Evolutionary conservation across 2,329 filamentous ascomycete genomes (phyloP), one percentile per base, ranked within the genome.

Genomic region (Pseudofabraea citricarpa): DNA sequence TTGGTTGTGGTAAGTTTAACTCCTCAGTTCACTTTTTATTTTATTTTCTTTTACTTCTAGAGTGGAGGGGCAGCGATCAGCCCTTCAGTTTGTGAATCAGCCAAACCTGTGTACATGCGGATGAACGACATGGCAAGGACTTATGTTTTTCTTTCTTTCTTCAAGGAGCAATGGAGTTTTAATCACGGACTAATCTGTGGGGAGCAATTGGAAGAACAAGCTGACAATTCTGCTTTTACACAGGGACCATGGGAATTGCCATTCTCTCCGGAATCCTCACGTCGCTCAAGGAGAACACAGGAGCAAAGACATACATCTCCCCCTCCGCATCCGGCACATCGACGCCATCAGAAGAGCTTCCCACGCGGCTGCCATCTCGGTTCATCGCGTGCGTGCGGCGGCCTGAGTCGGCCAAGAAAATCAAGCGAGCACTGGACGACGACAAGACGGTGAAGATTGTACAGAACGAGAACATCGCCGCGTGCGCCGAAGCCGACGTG

Each of bases 181-280:
- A n/a, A n/a, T n/a, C n/a, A n/a, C n/a, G n/a, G n/a, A n/a, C n/a
- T n/a, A n/a, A n/a, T n/a, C n/a, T n/a, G n/a, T n/a, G n/a, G n/a
- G n/a, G n/a, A n/a, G n/a, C n/a, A n/a, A n/a, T n/a, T n/a, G n/a
- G n/a, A n/a, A n/a, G n/a, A n/a, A n/a, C n/a, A n/a, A n/a, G n/a
- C n/a, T 23, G 10, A 19, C 10, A 21, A 46, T 13, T 33, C 27
- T 13, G n/a, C n/a, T n/a, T n/a, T n/a, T n/a, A n/a, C n/a, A n/a
- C n/a, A 90, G 85, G 87, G 52, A 90, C 83, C 41, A 87, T 95
- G 80, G 89, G 89, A 46, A 87, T 87, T 48, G 87, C 87, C 45
- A 90, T 95, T 54, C 77, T 94, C 45, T 82, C 78, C 43, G 89
- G 88, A 51, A 84, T 95, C 59, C 77, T 94, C 54, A 72, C 79